A percentile compares a stretch with the other conserved stretches of the same genome.
These are phyloP conservation scores for Allium fistulosum DNA, from an alignment of 106 monocot species.

Conservation along the genomic window DNA sequence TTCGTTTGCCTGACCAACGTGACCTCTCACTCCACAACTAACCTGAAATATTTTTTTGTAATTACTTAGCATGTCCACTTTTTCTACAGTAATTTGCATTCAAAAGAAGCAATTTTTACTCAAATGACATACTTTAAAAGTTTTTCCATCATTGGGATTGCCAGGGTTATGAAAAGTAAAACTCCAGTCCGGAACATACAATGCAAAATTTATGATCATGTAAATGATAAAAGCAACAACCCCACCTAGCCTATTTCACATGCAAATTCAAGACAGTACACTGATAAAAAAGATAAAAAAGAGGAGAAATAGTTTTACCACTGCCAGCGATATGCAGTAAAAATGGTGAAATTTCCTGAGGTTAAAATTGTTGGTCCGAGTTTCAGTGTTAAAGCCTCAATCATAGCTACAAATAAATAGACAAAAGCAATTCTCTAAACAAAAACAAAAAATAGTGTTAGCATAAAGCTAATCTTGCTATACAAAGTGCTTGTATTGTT, in stretches of 20 bases:
- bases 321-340: conserved; percentile 20
- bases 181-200: conserved; percentile 45
- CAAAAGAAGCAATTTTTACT: neutral
- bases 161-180: conserved; percentile 23
- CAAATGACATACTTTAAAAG: conserved; percentile 21
- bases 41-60: conserved; percentile 25
- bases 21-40: conserved; percentile 31
- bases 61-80: neutral
- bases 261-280: neutral
- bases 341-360: conserved; percentile 13
- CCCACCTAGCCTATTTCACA: conserved; percentile 20
- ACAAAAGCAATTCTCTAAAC: conserved; percentile 20
- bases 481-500: no score
- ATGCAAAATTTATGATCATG: conserved; percentile 27
- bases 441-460: no score
- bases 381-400: conserved; percentile 17
- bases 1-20: conserved; percentile 18
- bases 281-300: neutral
- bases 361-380: conserved; percentile 9
- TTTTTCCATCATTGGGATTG: conserved; percentile 34
- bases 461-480: no score
- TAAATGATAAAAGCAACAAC: conserved; percentile 25
- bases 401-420: conserved; percentile 16
- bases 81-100: neutral
- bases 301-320: conserved; percentile 8